Conservation (phyloP, 768 basidiomycete species). For the Clitopilus hobsonii region DNA sequence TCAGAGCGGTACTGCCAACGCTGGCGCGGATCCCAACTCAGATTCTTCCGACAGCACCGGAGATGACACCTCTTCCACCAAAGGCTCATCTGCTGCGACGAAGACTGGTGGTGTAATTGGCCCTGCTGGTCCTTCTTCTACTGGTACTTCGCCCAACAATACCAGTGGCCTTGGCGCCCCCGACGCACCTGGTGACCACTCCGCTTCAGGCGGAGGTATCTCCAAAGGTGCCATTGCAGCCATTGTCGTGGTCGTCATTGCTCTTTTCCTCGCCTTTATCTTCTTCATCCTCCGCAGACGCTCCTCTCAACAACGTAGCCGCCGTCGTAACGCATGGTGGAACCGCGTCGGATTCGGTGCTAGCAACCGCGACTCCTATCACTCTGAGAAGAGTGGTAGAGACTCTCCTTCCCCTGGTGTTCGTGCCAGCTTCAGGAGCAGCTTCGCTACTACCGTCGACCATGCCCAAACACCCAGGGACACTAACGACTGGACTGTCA, state of each 20-base stretch:
- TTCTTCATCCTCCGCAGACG: constrained; percentile 45
- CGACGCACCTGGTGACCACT: constrained; percentile 10
- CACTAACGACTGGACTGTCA: constrained; percentile 13
- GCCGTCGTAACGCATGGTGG: constrained; percentile 47
- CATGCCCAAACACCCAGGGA: constrained; percentile 26
- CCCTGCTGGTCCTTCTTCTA: constrained; percentile 7
- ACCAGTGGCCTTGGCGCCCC: neutral
- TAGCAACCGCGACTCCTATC: constrained; percentile 13
- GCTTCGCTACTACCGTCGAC: constrained; percentile 62
- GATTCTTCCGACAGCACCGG: neutral
- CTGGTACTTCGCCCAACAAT: constrained; percentile 5
- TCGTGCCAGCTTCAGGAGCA: constrained; percentile 39
- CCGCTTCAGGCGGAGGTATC: constrained; percentile 17
- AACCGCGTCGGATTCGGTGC: constrained; percentile 13
- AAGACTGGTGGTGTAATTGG: neutral
- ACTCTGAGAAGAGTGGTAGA: constrained; percentile 19
- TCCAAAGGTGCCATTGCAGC: constrained; percentile 45
- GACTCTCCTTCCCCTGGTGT: constrained; percentile 10
- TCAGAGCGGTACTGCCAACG: neutral
- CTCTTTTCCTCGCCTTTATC: constrained; percentile 29
- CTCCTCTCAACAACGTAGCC: constrained; percentile 32
- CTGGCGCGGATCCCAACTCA: constrained; percentile 1
- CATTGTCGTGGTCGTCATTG: constrained; percentile 29
- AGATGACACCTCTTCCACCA: neutral
- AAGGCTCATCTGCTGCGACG: neutral